Evolutionary conservation across 1,284 basidiomycete genomes (phyloP).

Genomic region (Trichosporon inkin): DNA sequence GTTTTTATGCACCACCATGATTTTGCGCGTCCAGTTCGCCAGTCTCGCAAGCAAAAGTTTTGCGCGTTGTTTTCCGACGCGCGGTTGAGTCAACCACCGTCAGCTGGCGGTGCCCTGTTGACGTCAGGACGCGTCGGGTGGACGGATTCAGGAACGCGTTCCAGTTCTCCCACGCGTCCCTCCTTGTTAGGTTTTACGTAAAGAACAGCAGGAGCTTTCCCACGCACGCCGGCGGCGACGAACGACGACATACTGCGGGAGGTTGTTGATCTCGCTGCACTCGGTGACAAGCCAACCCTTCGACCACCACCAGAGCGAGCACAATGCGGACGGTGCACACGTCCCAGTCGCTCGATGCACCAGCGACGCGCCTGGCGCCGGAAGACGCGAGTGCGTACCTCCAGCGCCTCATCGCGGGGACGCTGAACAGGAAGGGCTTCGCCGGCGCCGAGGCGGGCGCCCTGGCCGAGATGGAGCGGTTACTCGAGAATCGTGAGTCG

Average conservation of each 20-base stretch:
- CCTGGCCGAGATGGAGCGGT: conserved; percentile 39
- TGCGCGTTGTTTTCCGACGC: not conserved
- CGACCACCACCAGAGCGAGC: not conserved
- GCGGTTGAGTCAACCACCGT: not conserved
- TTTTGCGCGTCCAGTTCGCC: not conserved
- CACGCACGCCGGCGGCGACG: no score
- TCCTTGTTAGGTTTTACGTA: not conserved
- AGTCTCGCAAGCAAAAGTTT: not conserved
- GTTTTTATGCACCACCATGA: not conserved
- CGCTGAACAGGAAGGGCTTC: conserved; percentile 35
- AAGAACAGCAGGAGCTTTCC: no score
- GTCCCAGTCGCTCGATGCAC: conserved; percentile 10
- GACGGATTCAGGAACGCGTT: not conserved
- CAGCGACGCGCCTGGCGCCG: conserved; percentile 24
- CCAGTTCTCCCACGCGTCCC: not conserved
- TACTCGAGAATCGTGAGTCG: conserved; percentile 42
- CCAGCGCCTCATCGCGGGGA: conserved; percentile 28
- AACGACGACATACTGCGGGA: not conserved
- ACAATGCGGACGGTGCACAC: not conserved
- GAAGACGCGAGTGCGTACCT: conserved; percentile 29
- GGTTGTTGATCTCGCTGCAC: not conserved
- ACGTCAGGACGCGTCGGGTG: not conserved
- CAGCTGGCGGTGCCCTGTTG: not conserved
- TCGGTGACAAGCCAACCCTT: not conserved
- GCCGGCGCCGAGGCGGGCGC: conserved; percentile 45